Percentiles rank a stretch among this genome's conserved stretches.
These are phyloP conservation scores for Leptomonas seymouri DNA, from an alignment of 208 protist species.

Conservation along the genomic window DNA sequence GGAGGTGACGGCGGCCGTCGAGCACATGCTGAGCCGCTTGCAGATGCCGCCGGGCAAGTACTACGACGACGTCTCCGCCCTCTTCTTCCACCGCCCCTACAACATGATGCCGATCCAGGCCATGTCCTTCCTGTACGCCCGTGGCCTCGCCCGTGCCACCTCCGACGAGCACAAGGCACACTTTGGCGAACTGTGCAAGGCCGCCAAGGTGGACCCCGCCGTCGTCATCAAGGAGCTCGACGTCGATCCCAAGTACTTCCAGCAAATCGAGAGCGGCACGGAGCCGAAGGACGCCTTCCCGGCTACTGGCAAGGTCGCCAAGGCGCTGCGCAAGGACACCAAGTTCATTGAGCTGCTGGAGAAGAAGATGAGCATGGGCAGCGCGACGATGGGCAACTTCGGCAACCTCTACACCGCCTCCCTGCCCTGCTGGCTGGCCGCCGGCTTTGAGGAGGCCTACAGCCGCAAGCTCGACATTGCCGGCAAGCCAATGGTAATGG, in stretches of 20 bases:
- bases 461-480: slow-evolving; percentile 81
- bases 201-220: slow-evolving; percentile 53
- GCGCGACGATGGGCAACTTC: slow-evolving; percentile 84
- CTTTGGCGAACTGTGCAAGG: slow-evolving; percentile 72
- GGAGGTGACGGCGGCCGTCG: slow-evolving; percentile 84
- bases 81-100: slow-evolving; percentile 94
- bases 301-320: slow-evolving; percentile 79
- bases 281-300: slow-evolving; percentile 79
- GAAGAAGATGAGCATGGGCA: slow-evolving; percentile 90
- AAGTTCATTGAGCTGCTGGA: slow-evolving; percentile 78
- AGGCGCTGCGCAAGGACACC: slow-evolving; percentile 79
- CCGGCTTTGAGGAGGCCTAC: slow-evolving; percentile 89
- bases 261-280: slow-evolving; percentile 70
- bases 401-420: slow-evolving; percentile 93
- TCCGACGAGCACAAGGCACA: slow-evolving; percentile 65
- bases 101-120: slow-evolving; percentile 94
- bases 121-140: slow-evolving; percentile 88
- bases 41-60: slow-evolving; percentile 67
- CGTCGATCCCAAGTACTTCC: slow-evolving; percentile 74
- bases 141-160: slow-evolving; percentile 77
- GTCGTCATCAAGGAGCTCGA: slow-evolving; percentile 68
- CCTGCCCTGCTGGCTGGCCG: slow-evolving; percentile 89
- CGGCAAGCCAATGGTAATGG: slow-evolving; percentile 87
- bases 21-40: slow-evolving; percentile 86
- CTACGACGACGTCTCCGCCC: slow-evolving; percentile 83